Base-by-base conservation (phyloP, 306 rosid species). In the Echinosophora koreensis region DNA sequence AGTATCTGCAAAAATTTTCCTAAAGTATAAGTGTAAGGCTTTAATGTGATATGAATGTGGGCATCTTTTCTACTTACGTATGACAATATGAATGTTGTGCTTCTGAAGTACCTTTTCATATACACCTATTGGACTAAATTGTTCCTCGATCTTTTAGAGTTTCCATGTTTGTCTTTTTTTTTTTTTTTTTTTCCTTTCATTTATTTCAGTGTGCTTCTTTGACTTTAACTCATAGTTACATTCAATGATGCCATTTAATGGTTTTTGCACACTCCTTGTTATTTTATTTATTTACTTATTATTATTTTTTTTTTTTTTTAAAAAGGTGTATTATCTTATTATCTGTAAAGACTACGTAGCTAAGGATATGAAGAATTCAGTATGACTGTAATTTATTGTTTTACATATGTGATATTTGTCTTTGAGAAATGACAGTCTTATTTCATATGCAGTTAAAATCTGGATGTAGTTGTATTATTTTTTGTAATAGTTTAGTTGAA, bases 401-500 rank as follows among this genome's bases (percentile, higher is more conserved):
- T 28, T 32, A 54, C n/a, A 2, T 50, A 5, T 67, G 27, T 42
- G 41, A 35, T 16, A 60, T 75, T 73, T 32, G 61, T 34, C 15
- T 82, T 42, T 71, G 41, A 44, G 46, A 63, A 46, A 28, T 46
- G 22, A 0, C 68, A 64, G 35, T 77, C 44, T 44, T 32, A 0
- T 7, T 56, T 70, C 35, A 62, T 32, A 0, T 7, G 63, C 66
- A 44, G 60, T 44, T 71, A 35, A 34, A 46, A 49, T 41, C 47
- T 44, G 13, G 49, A 83, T 39, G 41, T 7, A 13, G 51, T 47
- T 44, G 30, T 35, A 17, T 69, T 75, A 47, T 69, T 30, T 55
- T 71, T 32, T 49, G 49, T 69, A 37, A 27, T 39, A 38, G 27
- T 61, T 78, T 17, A 12, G 6, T 47, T 74, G 69, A 51, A 38